A percentile compares a stretch with the other conserved stretches of the same genome.
Conservation (phyloP, 164 flowering plant genomes). For the Vitis amurensis region DNA sequence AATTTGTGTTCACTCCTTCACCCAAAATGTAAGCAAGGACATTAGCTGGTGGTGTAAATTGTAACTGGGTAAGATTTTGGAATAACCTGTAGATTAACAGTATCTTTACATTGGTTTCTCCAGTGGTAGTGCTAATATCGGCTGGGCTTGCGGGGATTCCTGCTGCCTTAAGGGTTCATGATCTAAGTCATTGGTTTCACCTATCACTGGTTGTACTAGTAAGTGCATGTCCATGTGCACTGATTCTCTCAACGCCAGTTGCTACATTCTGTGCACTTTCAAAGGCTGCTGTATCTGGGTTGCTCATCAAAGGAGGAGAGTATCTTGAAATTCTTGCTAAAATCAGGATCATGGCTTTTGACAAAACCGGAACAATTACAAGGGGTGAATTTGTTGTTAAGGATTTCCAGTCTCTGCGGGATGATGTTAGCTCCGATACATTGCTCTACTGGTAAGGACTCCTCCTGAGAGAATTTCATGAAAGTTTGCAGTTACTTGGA, state of each 20-base stretch:
- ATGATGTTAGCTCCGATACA: constrained; percentile 40
- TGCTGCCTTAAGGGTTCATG: constrained; percentile 39
- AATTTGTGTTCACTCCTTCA: too few species aligned
- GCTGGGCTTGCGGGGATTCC: constrained; percentile 59
- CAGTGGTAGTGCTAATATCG: constrained; percentile 70
- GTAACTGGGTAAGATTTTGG: too few species aligned
- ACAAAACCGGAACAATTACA: constrained; percentile 93
- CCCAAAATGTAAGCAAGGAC: too few species aligned
- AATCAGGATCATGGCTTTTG: constrained; percentile 71
- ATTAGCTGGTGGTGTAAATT: too few species aligned
- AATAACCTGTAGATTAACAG: too few species aligned
- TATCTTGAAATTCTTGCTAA: constrained; percentile 71
- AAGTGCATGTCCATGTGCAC: constrained; percentile 94
- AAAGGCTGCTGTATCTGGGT: constrained; percentile 73
- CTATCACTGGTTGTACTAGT: constrained; percentile 79
- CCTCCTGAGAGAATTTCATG: not conserved
- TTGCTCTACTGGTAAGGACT: constrained; percentile 70
- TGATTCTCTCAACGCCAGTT: constrained; percentile 89
- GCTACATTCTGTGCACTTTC: constrained; percentile 86
- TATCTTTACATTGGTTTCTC: constrained; percentile 7
- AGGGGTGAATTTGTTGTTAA: constrained; percentile 76
- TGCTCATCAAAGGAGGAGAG: constrained; percentile 86
- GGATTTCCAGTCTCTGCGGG: constrained; percentile 40
- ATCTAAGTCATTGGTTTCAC: constrained; percentile 58
- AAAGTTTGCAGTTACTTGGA: not conserved